Evolutionary conservation across 176 grass and related monocot species (phyloP).

Genomic region (Echinochloa phyllopogon): DNA sequence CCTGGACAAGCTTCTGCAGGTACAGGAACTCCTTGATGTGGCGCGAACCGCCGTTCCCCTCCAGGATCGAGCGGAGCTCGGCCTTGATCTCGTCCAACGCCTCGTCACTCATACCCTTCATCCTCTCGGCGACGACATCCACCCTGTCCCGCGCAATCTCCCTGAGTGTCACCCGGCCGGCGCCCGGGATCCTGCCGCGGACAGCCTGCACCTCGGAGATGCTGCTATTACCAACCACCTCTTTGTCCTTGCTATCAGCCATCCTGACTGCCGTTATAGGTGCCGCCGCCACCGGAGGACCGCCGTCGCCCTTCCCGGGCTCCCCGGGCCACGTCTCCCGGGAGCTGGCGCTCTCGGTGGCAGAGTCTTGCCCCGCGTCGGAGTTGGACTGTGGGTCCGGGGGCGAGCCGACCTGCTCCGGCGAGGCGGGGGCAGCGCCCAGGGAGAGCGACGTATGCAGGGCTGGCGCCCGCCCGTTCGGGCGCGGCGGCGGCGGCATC

Average conservation of each 20-base stretch:
- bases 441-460: constrained; percentile 74
- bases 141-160: constrained; percentile 70
- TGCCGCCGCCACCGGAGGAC: neutral
- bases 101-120: constrained; percentile 77
- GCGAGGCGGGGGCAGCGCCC: constrained; percentile 31
- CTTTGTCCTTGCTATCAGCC: constrained; percentile 56
- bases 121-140: constrained; percentile 57
- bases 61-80: constrained; percentile 70
- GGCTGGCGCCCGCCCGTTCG: constrained; percentile 28
- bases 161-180: constrained; percentile 55
- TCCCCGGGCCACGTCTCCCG: constrained; percentile 66
- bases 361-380: constrained; percentile 63
- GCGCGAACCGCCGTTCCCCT: constrained; percentile 56
- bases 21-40: constrained; percentile 72
- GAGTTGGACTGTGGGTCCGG: constrained; percentile 76
- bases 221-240: constrained; percentile 44
- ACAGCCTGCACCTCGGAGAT: constrained; percentile 32
- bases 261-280: constrained; percentile 43
- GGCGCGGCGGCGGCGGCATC: constrained; percentile 52
- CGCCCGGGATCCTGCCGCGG: constrained; percentile 36
- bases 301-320: constrained; percentile 45
- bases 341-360: constrained; percentile 79
- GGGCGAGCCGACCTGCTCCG: constrained; percentile 59
- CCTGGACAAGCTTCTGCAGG: constrained; percentile 76
- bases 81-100: constrained; percentile 62